phyloP scores from a whole-genome alignment of 2,329 filamentous ascomycete species.

The Aspergillus hortae region DNA sequence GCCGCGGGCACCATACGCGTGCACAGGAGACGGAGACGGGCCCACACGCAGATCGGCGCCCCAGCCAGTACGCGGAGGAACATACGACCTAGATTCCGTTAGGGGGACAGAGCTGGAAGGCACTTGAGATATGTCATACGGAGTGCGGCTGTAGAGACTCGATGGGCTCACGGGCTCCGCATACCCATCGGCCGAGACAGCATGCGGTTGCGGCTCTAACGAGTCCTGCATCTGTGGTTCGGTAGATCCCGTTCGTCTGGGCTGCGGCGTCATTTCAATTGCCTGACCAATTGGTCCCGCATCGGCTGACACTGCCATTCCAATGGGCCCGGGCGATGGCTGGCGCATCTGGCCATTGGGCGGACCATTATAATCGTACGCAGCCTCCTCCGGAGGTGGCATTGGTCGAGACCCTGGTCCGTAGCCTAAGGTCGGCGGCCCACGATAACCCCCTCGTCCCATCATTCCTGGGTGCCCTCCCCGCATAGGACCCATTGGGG shows the following conservation, averaged over 20 bases:
- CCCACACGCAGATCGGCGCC: conserved; percentile 14
- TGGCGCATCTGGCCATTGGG: conserved; percentile 21
- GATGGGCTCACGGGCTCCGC: conserved; percentile 53
- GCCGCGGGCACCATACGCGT: conserved; percentile 15
- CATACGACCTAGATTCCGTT: conserved; percentile 30
- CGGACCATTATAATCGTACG: conserved; percentile 22
- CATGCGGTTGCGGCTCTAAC: conserved; percentile 20
- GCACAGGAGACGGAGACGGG: conserved; percentile 16
- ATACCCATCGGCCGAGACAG: conserved; percentile 23
- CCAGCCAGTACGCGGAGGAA: conserved; percentile 47
- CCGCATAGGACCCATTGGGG: conserved; percentile 32
- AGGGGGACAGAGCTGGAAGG: conserved; percentile 8
- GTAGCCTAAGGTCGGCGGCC: conserved; percentile 52
- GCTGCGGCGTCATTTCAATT: conserved; percentile 76
- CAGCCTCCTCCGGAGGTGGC: conserved; percentile 23
- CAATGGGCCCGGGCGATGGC: conserved; percentile 31
- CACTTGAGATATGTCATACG: conserved; percentile 55
- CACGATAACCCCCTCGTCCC: conserved; percentile 38
- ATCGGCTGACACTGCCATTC: conserved; percentile 35
- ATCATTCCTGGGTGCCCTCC: conserved; percentile 40
- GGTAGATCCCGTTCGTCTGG: conserved; percentile 39
- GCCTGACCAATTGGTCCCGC: conserved; percentile 56
- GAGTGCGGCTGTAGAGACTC: conserved; percentile 69
- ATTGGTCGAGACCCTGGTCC: conserved; percentile 36
- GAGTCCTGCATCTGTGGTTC: conserved; percentile 34